A percentile compares a stretch with the other conserved stretches of the same genome.
Evolutionary conservation across 768 basidiomycete species (phyloP).

Genomic region (Dioszegia aurantiaca): DNA sequence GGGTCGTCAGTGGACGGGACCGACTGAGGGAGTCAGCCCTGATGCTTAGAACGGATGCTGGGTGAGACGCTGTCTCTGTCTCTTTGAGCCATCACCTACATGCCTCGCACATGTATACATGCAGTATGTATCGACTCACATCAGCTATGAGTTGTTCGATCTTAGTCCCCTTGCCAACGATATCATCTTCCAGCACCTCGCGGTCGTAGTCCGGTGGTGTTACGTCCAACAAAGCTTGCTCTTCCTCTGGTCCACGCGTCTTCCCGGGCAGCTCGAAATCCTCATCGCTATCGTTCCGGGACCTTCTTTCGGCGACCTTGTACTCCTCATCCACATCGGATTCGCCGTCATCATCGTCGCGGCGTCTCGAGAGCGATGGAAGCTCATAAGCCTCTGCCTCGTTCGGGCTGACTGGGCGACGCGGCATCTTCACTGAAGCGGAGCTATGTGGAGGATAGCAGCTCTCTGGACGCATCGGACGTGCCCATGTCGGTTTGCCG

Average conservation of each 20-base stretch:
- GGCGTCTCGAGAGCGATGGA: conserved; percentile 21
- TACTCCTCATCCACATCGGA: not conserved
- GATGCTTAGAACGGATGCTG: too few species aligned
- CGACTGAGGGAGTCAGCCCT: conserved; percentile 26
- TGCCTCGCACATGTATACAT: too few species aligned
- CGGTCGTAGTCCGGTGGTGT: not conserved
- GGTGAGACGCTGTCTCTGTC: too few species aligned
- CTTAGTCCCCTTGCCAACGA: conserved; percentile 36
- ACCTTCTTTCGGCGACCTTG: not conserved
- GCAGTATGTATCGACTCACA: conserved; percentile 25
- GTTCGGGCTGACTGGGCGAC: conserved; percentile 18
- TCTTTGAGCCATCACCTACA: too few species aligned
- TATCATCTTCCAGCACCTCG: conserved; percentile 21
- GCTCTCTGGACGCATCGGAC: too few species aligned
- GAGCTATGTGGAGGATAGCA: too few species aligned
- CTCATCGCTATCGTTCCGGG: not conserved
- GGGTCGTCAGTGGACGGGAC: conserved; percentile 52
- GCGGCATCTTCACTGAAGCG: conserved; percentile 10
- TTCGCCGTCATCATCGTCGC: not conserved
- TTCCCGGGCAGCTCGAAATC: not conserved
- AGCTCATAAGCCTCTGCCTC: conserved; percentile 50
- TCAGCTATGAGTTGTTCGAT: conserved; percentile 45
- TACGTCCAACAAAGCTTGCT: conserved; percentile 11
- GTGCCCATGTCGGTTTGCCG: too few species aligned
- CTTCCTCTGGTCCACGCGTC: conserved; percentile 3